phyloP scores from a whole-genome alignment of 2,329 filamentous ascomycete species.

The Fusarium sacchari region DNA sequence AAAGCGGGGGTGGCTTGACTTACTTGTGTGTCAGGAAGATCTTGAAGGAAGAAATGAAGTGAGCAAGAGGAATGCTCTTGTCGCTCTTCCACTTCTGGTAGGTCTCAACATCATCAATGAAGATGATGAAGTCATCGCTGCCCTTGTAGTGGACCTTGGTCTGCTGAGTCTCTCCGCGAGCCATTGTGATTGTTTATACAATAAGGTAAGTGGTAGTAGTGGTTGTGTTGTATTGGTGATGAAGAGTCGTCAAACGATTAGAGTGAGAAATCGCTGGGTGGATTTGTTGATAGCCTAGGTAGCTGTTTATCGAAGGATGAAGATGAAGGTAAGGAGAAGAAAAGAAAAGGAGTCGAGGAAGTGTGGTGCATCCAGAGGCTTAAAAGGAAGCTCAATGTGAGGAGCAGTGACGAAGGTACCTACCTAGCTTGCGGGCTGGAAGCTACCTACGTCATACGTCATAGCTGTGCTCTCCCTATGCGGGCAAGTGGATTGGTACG shows the following conservation, averaged over 20 bases:
- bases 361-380: slow-evolving; percentile 23
- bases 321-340: slow-evolving; percentile 28
- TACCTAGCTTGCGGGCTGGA: slow-evolving; percentile 31
- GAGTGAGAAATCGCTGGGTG: background rate
- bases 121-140: slow-evolving; percentile 68
- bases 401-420: slow-evolving; percentile 29
- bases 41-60: slow-evolving; percentile 90
- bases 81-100: slow-evolving; percentile 87
- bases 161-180: slow-evolving; percentile 75
- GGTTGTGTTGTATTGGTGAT: slow-evolving; percentile 20
- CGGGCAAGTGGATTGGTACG: slow-evolving; percentile 21
- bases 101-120: slow-evolving; percentile 67
- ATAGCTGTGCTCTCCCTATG: slow-evolving; percentile 29
- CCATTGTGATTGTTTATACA: slow-evolving; percentile 61
- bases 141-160: slow-evolving; percentile 91
- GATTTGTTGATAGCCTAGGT: background rate
- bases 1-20: slow-evolving; percentile 51
- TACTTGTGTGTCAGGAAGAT: slow-evolving; percentile 92
- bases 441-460: slow-evolving; percentile 40
- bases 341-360: slow-evolving; percentile 12
- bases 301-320: slow-evolving; percentile 12
- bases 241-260: slow-evolving; percentile 16
- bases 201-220: slow-evolving; percentile 18
- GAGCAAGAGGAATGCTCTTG: slow-evolving; percentile 78
- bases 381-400: slow-evolving; percentile 40